Evolutionary conservation across 2,329 filamentous ascomycete genomes (phyloP).

Genomic region (Talaromyces islandicus): DNA sequence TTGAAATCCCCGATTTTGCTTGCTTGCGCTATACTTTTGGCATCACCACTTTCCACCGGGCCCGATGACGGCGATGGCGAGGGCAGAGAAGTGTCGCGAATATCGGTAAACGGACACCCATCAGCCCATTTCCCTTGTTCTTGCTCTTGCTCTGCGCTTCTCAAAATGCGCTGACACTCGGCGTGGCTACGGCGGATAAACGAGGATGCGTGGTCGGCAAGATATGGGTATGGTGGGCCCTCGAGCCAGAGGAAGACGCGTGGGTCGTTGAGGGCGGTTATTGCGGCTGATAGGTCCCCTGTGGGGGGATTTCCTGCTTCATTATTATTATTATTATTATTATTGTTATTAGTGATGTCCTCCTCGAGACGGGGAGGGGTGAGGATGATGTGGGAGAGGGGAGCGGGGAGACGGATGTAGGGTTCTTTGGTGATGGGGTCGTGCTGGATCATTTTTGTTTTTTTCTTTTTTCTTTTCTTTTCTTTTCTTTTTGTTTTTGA

Average conservation of each 20-base stretch:
- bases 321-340: not conserved
- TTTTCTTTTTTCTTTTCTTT: not conserved
- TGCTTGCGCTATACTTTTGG: conserved; percentile 2
- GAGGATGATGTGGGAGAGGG: conserved; percentile 20
- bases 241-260: conserved; percentile 17
- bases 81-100: conserved; percentile 12
- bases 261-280: conserved; percentile 20
- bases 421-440: conserved; percentile 17
- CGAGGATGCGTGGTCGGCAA: conserved; percentile 13
- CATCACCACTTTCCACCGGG: not conserved
- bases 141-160: not conserved
- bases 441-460: conserved; percentile 17
- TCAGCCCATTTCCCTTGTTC: conserved; percentile 10
- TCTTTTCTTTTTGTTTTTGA: not conserved
- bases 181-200: conserved; percentile 7
- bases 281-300: conserved; percentile 11
- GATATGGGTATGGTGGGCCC: conserved; percentile 21
- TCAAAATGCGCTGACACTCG: conserved; percentile 2
- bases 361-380: conserved; percentile 16
- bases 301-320: not conserved
- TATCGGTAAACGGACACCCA: conserved; percentile 18
- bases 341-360: no score
- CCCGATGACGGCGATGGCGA: no score
- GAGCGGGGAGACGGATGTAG: conserved; percentile 20
- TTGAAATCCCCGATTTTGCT: conserved; percentile 18